These are phyloP conservation scores for Sordariomycetes sp. DNA, from an alignment of 2,329 filamentous ascomycete species.

Conservation along the genomic window DNA sequence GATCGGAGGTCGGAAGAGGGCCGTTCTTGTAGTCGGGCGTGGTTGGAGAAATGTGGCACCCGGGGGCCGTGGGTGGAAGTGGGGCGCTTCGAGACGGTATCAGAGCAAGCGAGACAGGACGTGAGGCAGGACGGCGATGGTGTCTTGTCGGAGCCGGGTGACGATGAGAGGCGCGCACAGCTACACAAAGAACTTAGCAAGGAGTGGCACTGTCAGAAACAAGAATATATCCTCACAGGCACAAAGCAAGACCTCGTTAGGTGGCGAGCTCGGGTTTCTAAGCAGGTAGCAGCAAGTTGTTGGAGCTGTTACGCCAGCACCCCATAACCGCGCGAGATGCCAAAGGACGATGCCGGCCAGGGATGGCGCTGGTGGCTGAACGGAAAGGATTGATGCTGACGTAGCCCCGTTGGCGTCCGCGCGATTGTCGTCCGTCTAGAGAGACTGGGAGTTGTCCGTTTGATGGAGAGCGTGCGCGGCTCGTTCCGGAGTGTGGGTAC, in stretches of 20 bases:
- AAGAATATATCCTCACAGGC: neutral
- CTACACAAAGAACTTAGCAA: neutral
- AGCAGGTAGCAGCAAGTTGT: neutral
- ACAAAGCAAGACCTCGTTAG: neutral
- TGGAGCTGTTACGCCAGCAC: neutral
- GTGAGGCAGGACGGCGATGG: no score
- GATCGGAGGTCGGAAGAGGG: neutral
- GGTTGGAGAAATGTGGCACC: neutral
- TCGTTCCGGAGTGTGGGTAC: neutral
- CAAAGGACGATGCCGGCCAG: neutral
- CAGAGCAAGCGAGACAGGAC: neutral
- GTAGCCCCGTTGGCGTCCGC: constrained; percentile 1
- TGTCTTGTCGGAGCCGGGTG: no score
- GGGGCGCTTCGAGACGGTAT: neutral
- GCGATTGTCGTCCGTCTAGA: neutral
- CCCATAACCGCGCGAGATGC: neutral
- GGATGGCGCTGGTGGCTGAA: neutral
- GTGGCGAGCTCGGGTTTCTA: neutral
- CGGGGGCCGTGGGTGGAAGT: neutral
- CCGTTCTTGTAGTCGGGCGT: neutral
- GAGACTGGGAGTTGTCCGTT: neutral
- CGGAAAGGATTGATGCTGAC: neutral
- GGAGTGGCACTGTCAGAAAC: neutral
- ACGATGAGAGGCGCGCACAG: neutral
- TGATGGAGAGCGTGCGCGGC: neutral